Evolutionary conservation across 2,329 filamentous ascomycete genomes (phyloP).

Genomic region (Ophiostoma pallidulum): DNA sequence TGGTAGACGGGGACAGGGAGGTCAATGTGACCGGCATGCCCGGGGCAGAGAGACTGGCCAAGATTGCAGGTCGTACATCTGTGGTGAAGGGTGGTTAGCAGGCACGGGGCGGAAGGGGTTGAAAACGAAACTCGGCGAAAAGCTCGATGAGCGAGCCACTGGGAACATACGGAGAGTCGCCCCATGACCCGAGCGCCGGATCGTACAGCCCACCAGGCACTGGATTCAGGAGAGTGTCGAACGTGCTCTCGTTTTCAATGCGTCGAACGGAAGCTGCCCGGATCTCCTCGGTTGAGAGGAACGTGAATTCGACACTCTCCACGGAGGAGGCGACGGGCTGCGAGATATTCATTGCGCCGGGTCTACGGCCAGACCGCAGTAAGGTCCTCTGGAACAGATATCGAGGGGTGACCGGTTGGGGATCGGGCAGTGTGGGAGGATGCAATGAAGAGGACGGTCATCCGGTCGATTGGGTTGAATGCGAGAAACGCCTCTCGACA

Average conservation of each 20-base stretch:
- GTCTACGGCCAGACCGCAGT: not conserved
- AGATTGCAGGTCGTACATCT: slow-evolving; percentile 92
- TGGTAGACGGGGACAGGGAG: slow-evolving; percentile 91
- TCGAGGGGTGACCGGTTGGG: not conserved
- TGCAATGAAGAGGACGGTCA: not conserved
- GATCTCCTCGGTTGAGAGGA: slow-evolving; percentile 75
- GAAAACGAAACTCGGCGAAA: not conserved
- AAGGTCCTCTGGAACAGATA: not conserved
- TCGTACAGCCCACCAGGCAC: slow-evolving; percentile 89
- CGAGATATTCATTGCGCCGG: slow-evolving; percentile 53
- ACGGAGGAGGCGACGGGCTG: slow-evolving; percentile 79
- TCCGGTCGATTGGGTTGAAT: too few relatives aligned
- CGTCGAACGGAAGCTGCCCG: slow-evolving; percentile 82
- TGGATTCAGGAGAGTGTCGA: slow-evolving; percentile 83
- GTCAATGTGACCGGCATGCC: slow-evolving; percentile 91
- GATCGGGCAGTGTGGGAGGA: not conserved
- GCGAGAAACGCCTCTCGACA: not conserved
- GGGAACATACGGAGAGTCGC: slow-evolving; percentile 62
- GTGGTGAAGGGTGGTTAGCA: not conserved
- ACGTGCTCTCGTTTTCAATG: slow-evolving; percentile 89
- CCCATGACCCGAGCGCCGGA: slow-evolving; percentile 80
- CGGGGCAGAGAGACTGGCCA: slow-evolving; percentile 71
- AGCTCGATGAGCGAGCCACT: not conserved
- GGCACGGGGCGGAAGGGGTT: too few relatives aligned
- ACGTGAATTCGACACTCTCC: slow-evolving; percentile 79